Percentiles rank a stretch among this genome's conserved stretches.
Conservation (phyloP, 768 basidiomycete genomes). For the Lepiota venenata region DNA sequence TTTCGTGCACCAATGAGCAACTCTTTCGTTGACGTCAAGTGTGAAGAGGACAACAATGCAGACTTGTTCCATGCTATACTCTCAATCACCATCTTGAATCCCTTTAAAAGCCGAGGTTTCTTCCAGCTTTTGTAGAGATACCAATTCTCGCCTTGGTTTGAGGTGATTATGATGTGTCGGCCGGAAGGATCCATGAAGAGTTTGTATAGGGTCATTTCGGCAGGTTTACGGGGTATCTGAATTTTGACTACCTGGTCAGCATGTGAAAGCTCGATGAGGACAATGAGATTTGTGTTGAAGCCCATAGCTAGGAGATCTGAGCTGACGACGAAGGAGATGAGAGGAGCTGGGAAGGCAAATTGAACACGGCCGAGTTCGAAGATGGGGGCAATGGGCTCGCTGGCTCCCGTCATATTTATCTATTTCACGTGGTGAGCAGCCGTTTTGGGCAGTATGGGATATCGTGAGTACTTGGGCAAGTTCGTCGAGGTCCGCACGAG, state of each 20-base stretch:
- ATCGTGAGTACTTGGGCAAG: slow-evolving; percentile 23
- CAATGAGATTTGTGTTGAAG: slow-evolving; percentile 67
- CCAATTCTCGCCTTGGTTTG: slow-evolving; percentile 89
- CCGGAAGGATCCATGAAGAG: slow-evolving; percentile 94
- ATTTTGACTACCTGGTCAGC: slow-evolving; percentile 86
- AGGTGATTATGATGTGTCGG: slow-evolving; percentile 84
- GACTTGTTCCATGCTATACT: slow-evolving; percentile 89
- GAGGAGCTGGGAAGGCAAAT: slow-evolving; percentile 81
- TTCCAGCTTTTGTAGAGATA: slow-evolving; percentile 82
- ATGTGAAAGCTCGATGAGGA: slow-evolving; percentile 87
- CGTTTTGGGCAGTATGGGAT: slow-evolving; percentile 1
- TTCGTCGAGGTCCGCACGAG: slow-evolving; percentile 38
- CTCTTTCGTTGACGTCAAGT: slow-evolving; percentile 76
- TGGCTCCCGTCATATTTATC: slow-evolving; percentile 28
- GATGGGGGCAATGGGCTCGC: slow-evolving; percentile 53
- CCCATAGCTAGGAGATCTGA: slow-evolving; percentile 89
- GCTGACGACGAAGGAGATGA: slow-evolving; percentile 78
- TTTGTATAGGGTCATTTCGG: slow-evolving; percentile 76
- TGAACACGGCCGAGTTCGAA: slow-evolving; percentile 90
- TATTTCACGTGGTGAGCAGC: slow-evolving; percentile 7
- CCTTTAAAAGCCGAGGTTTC: slow-evolving; percentile 76
- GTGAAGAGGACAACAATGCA: slow-evolving; percentile 56
- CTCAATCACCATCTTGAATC: slow-evolving; percentile 85
- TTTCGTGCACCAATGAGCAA: slow-evolving; percentile 84
- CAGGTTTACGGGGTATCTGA: slow-evolving; percentile 66